phyloP scores from a whole-genome alignment of 768 basidiomycete species.

The Psilocybe tampanensis region DNA sequence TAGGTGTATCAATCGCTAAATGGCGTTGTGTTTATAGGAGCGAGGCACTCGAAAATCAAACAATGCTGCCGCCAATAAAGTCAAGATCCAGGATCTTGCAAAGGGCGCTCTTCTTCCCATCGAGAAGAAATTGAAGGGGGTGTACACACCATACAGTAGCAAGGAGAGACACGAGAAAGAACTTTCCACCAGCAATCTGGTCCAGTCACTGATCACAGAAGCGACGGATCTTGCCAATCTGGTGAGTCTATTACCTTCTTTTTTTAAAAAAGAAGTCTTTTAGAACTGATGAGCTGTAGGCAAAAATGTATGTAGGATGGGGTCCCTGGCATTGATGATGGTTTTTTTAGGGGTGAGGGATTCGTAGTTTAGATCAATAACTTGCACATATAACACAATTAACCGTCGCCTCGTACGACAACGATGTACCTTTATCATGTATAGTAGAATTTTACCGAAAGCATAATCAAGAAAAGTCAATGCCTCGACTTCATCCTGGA shows the following conservation, averaged over 20 bases:
- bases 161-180: constrained; percentile 56
- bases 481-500: no score
- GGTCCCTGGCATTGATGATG: constrained; percentile 68
- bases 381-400: not conserved
- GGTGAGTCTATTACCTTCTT: constrained; percentile 27
- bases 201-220: constrained; percentile 90
- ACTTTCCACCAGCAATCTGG: constrained; percentile 81
- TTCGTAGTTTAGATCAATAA: not conserved
- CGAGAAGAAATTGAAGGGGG: constrained; percentile 78
- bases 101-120: constrained; percentile 80
- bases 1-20: not conserved
- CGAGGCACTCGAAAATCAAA: constrained; percentile 39
- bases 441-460: no score
- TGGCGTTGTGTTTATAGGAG: constrained; percentile 38
- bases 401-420: no score
- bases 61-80: not conserved
- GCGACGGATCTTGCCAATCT: constrained; percentile 77
- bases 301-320: constrained; percentile 92
- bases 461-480: no score
- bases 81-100: constrained; percentile 53
- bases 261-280: not conserved
- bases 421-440: no score
- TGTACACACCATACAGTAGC: constrained; percentile 57
- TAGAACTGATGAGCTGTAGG: constrained; percentile 44
- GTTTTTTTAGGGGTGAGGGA: no score